Base-by-base conservation (phyloP, 2,329 filamentous ascomycete species). In the Botrytis medusae region DNA sequence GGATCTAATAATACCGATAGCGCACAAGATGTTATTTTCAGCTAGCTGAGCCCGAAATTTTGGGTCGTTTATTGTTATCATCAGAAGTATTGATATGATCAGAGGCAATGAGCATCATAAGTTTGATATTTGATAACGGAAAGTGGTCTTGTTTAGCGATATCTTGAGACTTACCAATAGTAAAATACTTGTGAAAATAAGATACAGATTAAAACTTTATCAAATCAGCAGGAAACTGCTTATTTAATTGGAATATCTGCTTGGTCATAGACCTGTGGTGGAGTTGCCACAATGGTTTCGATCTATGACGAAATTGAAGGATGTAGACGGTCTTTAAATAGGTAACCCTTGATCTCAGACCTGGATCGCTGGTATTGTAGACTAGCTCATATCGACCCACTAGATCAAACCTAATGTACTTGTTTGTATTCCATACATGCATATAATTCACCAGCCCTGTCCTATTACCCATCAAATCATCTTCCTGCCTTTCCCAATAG, bases 361-460 rank as follows among this genome's bases (percentile, higher is more conserved):
- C 0, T 54, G 51, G 5, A 54, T 54, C 5, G 48, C 25, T 51
- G 14, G 25, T n/a, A 14, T 22, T 6, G 4, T n/a, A 4, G 4
- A 51, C 2, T 54, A 54, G 5, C 14, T 16, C 14, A n/a, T 54
- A 12, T 54, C 29, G 25, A 29, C 16, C 25, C 48, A 54, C n/a
- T 16, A 18, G 6, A 54, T 29, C 2, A 29, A 18, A 29, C 6
- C 5, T 3, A 7, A 18, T 18, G 6, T 54, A 16, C n/a, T 29
- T 16, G 0, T 18, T 29, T 29, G 1, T 54, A n/a, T 29, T 29
- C 25, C 29, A 18, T 8, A n/a, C 16, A 18, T 51, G 14, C 25
- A n/a, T 7, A 14, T 6, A 1, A 54, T 4, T 1, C 1, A 29
- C 6, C 12, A n/a, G 4, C 0, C 5, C 14, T 29, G 2, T 29